Percentiles rank a stretch among this genome's conserved stretches.
These are phyloP conservation scores for Cicer bijugum DNA, from an alignment of 306 rosid genomes.

Conservation along the genomic window DNA sequence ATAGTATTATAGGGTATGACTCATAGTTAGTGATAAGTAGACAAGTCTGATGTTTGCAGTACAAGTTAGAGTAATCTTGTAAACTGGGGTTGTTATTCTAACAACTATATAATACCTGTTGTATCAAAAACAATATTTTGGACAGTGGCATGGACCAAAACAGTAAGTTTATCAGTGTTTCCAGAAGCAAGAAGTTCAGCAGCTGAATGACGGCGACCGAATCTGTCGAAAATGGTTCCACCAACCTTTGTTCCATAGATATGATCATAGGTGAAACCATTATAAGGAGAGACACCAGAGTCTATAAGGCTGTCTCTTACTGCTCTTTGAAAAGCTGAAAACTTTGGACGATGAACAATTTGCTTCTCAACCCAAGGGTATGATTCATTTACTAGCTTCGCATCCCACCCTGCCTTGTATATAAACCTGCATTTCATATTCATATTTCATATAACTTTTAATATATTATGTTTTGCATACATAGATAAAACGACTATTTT, in stretches of 20 bases:
- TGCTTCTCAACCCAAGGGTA: constrained; percentile 88
- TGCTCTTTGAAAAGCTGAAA: constrained; percentile 67
- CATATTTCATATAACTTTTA: constrained; percentile 18
- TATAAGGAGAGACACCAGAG: constrained; percentile 77
- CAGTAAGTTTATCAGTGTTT: constrained; percentile 70
- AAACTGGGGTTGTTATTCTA: no score
- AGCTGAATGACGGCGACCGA: constrained; percentile 83
- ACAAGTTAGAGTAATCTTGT: no score
- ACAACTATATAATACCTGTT: constrained; percentile 44
- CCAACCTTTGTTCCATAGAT: constrained; percentile 89
- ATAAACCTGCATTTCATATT: constrained; percentile 66
- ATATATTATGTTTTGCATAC: no score
- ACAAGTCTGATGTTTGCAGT: no score
- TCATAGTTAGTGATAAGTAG: no score
- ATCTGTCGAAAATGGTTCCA: constrained; percentile 87
- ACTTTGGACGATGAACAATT: constrained; percentile 73
- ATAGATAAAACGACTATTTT: no score
- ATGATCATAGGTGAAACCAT: constrained; percentile 96
- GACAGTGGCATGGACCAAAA: constrained; percentile 76
- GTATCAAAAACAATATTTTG: constrained; percentile 77
- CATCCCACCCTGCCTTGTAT: constrained; percentile 73
- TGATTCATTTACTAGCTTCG: constrained; percentile 71
- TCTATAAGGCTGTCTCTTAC: constrained; percentile 76
- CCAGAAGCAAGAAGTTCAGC: constrained; percentile 80
- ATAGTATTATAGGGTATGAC: no score